Conservation (phyloP, 768 basidiomycete genomes). For the Lentinus tigrinus region DNA sequence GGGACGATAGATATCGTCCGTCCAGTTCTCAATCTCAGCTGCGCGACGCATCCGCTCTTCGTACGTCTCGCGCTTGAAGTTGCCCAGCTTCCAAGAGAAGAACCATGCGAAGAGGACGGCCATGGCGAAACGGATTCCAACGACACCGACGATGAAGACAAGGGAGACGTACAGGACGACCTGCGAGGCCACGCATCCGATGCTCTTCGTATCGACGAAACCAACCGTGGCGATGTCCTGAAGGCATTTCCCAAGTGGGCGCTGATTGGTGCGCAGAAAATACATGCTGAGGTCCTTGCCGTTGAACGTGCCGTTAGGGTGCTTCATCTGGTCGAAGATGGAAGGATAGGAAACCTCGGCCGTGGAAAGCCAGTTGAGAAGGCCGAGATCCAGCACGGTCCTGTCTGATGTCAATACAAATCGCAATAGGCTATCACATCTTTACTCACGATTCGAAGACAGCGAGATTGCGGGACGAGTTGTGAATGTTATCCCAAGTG, state of each 20-base stretch:
- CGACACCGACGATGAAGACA: constrained; percentile 96
- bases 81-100: constrained; percentile 92
- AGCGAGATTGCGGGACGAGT: constrained; percentile 74
- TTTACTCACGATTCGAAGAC: constrained; percentile 86
- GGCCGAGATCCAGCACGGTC: constrained; percentile 81
- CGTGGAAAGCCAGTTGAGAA: constrained; percentile 81
- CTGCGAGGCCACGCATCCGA: constrained; percentile 94
- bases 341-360: constrained; percentile 81
- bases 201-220: constrained; percentile 90
- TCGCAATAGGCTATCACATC: neutral
- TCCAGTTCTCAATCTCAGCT: constrained; percentile 93
- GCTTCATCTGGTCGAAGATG: constrained; percentile 77
- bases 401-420: constrained; percentile 38
- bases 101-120: constrained; percentile 98
- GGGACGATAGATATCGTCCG: constrained; percentile 90
- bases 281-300: constrained; percentile 87
- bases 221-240: constrained; percentile 86
- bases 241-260: constrained; percentile 73
- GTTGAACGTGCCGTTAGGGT: constrained; percentile 68
- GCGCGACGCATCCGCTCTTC: constrained; percentile 88
- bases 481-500: constrained; percentile 83
- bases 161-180: constrained; percentile 95
- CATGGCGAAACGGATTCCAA: constrained; percentile 92
- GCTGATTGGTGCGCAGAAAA: constrained; percentile 70
- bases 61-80: constrained; percentile 91